Conservation (phyloP, 306 rosid genomes). For the Geum urbanum region DNA sequence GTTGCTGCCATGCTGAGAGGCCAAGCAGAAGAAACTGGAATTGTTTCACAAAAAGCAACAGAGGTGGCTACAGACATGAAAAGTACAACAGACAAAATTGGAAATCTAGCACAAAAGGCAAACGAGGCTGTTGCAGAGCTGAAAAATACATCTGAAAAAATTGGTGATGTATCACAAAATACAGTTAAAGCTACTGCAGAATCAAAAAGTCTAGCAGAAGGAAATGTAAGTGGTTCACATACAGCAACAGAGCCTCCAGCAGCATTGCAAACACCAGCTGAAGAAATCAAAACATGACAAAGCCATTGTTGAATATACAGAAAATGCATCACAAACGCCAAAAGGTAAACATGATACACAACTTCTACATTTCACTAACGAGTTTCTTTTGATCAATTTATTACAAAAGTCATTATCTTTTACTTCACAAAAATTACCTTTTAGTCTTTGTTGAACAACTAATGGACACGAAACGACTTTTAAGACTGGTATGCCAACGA, state of each 20-base stretch:
- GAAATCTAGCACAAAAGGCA: background rate
- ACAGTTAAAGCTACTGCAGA: background rate
- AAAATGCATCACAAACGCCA: background rate
- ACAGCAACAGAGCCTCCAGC: background rate
- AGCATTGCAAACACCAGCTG: background rate
- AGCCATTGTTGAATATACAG: background rate
- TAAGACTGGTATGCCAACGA: background rate
- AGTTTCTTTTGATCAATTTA: background rate
- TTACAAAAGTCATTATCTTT: background rate
- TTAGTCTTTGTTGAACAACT: background rate
- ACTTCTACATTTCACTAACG: background rate
- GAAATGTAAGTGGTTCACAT: background rate
- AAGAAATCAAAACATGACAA: background rate
- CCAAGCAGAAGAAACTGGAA: background rate
- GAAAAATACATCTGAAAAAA: background rate
- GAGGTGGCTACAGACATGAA: constrained; percentile 10
- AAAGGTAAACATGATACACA: constrained; percentile 12
- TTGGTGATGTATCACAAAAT: background rate
- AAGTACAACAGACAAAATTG: constrained; percentile 7
- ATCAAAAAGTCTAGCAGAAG: background rate
- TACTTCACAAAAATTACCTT: background rate
- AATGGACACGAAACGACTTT: too few species aligned
- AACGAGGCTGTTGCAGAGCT: constrained; percentile 1
- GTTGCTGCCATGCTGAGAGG: background rate
- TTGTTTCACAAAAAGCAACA: background rate